phyloP scores from a whole-genome alignment of 106 monocot genomes.

The Dendrobium officinale region DNA sequence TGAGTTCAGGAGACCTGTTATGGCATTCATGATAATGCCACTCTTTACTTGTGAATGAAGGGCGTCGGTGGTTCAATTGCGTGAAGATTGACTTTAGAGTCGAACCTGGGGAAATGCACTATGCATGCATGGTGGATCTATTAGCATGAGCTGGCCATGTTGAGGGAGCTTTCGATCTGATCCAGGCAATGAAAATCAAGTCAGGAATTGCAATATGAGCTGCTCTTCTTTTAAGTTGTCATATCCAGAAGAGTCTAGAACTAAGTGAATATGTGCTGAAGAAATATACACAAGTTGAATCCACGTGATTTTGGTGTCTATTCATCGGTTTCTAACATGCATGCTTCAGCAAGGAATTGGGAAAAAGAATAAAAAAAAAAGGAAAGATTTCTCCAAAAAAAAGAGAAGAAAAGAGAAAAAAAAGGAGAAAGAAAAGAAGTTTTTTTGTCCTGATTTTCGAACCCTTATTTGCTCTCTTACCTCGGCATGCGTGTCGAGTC shows the following conservation, averaged over 20 bases:
- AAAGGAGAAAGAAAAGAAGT: too few relatives aligned
- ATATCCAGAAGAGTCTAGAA: conserved; percentile 31
- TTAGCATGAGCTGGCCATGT: conserved; percentile 56
- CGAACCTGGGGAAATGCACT: conserved; percentile 60
- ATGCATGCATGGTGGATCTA: conserved; percentile 66
- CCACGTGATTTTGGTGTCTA: conserved; percentile 56
- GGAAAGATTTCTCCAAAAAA: too few relatives aligned
- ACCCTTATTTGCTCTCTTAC: too few relatives aligned
- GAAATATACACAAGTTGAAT: conserved; percentile 38
- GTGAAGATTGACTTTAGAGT: conserved; percentile 50
- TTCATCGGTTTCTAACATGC: conserved; percentile 66
- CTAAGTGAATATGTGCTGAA: conserved; percentile 39
- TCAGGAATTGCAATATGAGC: conserved; percentile 55
- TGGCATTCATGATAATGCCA: conserved; percentile 65
- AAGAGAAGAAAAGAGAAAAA: too few relatives aligned
- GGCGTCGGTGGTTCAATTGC: conserved; percentile 43
- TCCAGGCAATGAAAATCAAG: conserved; percentile 32
- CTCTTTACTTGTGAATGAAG: conserved; percentile 69
- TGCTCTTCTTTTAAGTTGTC: conserved; percentile 64
- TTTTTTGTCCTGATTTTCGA: too few relatives aligned
- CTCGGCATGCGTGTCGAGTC: too few relatives aligned
- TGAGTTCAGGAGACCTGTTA: conserved; percentile 11
- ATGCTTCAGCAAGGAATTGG: conserved; percentile 68
- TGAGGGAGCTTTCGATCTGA: conserved; percentile 45
- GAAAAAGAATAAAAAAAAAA: conserved; percentile 19